Base-by-base conservation (phyloP, 805 yeast species). In the Vanderwaltozyma polyspora region DNA sequence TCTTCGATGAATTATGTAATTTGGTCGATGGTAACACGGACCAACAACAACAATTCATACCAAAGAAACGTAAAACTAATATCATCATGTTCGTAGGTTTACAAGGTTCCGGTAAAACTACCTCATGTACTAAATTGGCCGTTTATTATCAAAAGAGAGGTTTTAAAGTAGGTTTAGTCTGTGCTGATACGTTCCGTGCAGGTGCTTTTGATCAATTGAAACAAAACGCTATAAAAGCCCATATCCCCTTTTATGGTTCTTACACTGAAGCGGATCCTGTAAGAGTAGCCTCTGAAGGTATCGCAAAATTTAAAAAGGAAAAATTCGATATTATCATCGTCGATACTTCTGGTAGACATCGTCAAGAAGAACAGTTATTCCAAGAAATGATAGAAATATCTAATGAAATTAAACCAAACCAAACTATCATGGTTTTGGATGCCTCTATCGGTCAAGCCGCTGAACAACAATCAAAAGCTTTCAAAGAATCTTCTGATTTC, bases 361-460 rank as follows among this genome's bases (percentile, higher is more conserved):
- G 85, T 56, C 98, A 89, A 61, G 98, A 91, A 59, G 74, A 75
- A 46, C 91, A 82, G 39, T 68, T 89, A 49, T 89, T 89, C 54
- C 79, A 79, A 42, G 98, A 89, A 64, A 89, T 89, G 98, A 68
- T 86, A 21, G 94, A 91, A 60, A 89, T 89, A 39, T 77, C 89
- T 29, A 77, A 76, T 39, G 85, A 86, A 9, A 86, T 91, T 29
- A 67, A 72, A 34, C 98, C 98, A n/a, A 75, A 85, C 42, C 96
- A 91, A 59, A 91, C 98, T 2, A 83, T 89, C 39, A 85, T 89
- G 97, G 97, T 89, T 25, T 69, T 89, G 57, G 98, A 89, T 59
- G 97, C 96, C 0, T 77, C 95, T 2, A 89, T 89, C 44, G 98
- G 98, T 55, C 98, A 89, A 63, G 96, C 97, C 10, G 98, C 98